Conservation (phyloP, 2,329 filamentous ascomycete species). For the Dendryphion nanum region DNA sequence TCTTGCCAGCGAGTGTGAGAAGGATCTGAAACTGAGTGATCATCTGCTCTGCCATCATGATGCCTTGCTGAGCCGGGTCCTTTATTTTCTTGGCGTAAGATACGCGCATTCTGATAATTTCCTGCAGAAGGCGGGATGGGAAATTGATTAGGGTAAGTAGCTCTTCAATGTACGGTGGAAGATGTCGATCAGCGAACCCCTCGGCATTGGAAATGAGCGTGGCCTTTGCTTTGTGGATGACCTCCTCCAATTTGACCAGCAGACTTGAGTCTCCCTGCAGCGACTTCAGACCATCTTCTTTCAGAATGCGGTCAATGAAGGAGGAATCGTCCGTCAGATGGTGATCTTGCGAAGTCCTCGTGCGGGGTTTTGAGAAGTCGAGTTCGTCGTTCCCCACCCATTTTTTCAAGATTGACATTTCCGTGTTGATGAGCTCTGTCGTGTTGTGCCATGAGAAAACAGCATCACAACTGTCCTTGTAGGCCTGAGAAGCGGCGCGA, state of each 20-base stretch:
- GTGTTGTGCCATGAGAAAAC: conserved; percentile 97
- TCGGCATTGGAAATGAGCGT: conserved; percentile 85
- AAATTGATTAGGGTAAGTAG: conserved; percentile 96
- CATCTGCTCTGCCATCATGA: conserved; percentile 96
- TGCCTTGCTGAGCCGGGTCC: conserved; percentile 86
- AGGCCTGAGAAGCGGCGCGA: conserved; percentile 71
- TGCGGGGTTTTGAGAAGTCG: conserved; percentile 77
- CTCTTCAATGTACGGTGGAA: conserved; percentile 96
- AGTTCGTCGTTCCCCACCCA: conserved; percentile 98
- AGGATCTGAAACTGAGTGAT: conserved; percentile 94
- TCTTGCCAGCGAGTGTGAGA: conserved; percentile 84
- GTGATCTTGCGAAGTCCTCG: conserved; percentile 65
- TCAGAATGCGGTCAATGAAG: conserved; percentile 91
- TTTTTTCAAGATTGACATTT: conserved; percentile 84
- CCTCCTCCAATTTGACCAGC: conserved; percentile 76
- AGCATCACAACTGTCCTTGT: conserved; percentile 79
- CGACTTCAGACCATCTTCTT: conserved; percentile 91
- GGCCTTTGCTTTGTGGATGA: conserved; percentile 90
- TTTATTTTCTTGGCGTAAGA: conserved; percentile 94
- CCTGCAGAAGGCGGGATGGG: conserved; percentile 89
- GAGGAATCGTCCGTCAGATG: conserved; percentile 86
- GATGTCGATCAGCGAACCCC: conserved; percentile 81
- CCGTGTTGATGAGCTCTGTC: conserved; percentile 91
- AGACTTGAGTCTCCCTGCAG: conserved; percentile 84
- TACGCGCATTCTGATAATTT: conserved; percentile 89